Percentiles rank a stretch among this genome's conserved stretches.
These are phyloP conservation scores for Moricandia arvensis DNA, from an alignment of 345 rosid genomes.

Conservation along the genomic window DNA sequence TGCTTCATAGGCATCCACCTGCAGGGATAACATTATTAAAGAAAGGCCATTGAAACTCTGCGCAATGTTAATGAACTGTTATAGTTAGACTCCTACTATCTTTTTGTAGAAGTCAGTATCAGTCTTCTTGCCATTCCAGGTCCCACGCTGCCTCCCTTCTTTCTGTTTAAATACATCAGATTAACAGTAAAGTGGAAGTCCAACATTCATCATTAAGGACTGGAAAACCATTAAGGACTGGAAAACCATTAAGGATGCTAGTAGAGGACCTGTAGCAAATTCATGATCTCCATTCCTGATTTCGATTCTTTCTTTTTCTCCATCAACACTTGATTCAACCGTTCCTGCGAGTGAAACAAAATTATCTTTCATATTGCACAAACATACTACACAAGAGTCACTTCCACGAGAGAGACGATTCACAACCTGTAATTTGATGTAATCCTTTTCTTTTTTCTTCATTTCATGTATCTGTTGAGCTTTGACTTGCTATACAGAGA, in stretches of 20 bases:
- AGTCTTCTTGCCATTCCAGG: slow-evolving; percentile 97
- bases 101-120: slow-evolving; percentile 94
- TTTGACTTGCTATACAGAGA: slow-evolving; percentile 76
- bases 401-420: background rate
- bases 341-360: slow-evolving; percentile 53
- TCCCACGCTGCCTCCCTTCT: slow-evolving; percentile 99
- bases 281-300: slow-evolving; percentile 99
- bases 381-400: background rate
- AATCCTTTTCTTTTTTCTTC: slow-evolving; percentile 99
- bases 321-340: slow-evolving; percentile 85
- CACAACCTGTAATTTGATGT: slow-evolving; percentile 84
- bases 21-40: slow-evolving; percentile 10
- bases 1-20: slow-evolving; percentile 97
- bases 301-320: slow-evolving; percentile 90
- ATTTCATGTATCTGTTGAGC: slow-evolving; percentile 96
- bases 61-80: background rate
- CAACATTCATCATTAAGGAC: background rate
- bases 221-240: background rate
- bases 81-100: slow-evolving; percentile 53
- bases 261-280: slow-evolving; percentile 77
- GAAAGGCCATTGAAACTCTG: slow-evolving; percentile 3
- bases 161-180: slow-evolving; percentile 50
- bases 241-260: background rate
- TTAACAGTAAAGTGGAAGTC: background rate
- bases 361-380: background rate